Evolutionary conservation across 2,329 filamentous ascomycete species (phyloP), one percentile per base, ranked within the genome.

Genomic region (Chalara sp.): DNA sequence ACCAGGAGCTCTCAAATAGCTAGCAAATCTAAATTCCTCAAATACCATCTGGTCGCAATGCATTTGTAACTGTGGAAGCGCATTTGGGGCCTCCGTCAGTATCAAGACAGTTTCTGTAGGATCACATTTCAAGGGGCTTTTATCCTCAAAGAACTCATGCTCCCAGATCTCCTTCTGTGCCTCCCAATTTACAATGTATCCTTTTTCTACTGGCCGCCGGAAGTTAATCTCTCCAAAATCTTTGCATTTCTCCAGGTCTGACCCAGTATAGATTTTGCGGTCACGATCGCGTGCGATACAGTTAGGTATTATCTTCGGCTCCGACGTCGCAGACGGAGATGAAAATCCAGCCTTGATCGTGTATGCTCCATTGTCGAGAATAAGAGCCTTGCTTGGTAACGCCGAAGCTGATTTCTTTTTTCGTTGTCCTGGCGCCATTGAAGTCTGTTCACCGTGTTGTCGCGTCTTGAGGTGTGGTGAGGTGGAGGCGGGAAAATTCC

Each of bases 31-130:
- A 72, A 93, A 99, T 66, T 97, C 91, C 65, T 99, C 93, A 73
- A 99, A 97, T 1, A 97, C 81, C 64, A 99, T 89, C 72, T 99
- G 92, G 64, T 99, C 93, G 60, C 89, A 90, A 66, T 96, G 93
- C 39, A 84, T 81, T 68, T 96, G 90, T 56, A 99, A 71, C 10
- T 83, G 82, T 1, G 86, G 83, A 50, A 95, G 76, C 4, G 85
- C 83, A 68, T 95, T 96, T 4, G 90, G 86, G 44, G 89, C 86
- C 68, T 99, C 93, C 1, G 87, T 83, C 47, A 97, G 76, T 4
- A 99, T 71, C 51, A 99, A 71, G 45, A 89, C 85, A n/a, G 89
- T 93, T 50, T 92, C 84, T 48, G 78, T 73, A 0, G 92, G 88
- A 59, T 95, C 84, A 66, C 86, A 89, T 61, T 75, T 78, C 59